Conservation (phyloP, 164 flowering plant genomes). For the Vitis rupestris region DNA sequence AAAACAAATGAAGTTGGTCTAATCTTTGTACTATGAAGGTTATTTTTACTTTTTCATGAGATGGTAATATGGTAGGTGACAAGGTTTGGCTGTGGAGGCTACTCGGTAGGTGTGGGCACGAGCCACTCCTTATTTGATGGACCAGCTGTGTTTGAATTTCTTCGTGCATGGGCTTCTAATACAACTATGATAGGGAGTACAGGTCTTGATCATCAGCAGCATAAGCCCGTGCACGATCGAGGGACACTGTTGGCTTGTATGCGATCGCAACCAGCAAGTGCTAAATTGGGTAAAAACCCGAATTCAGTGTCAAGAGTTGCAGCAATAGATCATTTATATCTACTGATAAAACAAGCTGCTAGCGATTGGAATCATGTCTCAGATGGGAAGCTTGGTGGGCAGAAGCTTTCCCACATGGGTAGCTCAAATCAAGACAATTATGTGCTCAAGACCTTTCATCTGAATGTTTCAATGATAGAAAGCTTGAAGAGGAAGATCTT, state of each 20-base stretch:
- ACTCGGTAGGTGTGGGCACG: constrained; percentile 39
- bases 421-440: constrained; percentile 11
- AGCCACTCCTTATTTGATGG: constrained; percentile 57
- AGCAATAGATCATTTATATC: constrained; percentile 40
- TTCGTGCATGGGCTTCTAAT: constrained; percentile 41
- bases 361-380: background rate
- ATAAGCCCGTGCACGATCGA: constrained; percentile 41
- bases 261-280: background rate
- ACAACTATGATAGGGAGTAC: constrained; percentile 14
- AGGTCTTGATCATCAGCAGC: background rate
- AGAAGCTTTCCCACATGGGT: constrained; percentile 9
- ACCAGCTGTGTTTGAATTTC: constrained; percentile 33
- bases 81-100: constrained; percentile 52
- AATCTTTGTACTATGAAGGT: background rate
- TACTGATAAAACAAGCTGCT: constrained; percentile 26
- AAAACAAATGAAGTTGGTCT: background rate
- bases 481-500: constrained; percentile 29
- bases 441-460: constrained; percentile 30
- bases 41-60: background rate
- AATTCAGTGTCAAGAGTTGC: constrained; percentile 20
- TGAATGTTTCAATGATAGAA: constrained; percentile 31
- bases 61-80: constrained; percentile 31
- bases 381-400: constrained; percentile 3
- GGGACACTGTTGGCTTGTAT: constrained; percentile 15
- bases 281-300: background rate